Evolutionary conservation across 768 basidiomycete species (phyloP).

Genomic region (Amanita pallidorosea): DNA sequence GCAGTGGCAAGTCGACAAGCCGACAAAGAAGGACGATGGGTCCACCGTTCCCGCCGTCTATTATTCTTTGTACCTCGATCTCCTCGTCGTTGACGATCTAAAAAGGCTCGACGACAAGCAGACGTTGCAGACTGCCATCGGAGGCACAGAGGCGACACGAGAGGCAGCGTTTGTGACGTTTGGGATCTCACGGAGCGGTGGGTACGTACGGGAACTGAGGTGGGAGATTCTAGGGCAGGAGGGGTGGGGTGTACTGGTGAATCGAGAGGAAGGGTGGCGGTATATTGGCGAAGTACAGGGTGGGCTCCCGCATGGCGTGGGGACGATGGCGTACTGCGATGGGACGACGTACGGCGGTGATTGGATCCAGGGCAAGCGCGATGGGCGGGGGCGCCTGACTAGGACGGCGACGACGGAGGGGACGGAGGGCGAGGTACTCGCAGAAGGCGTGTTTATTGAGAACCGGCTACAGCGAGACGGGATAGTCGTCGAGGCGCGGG

Average conservation of each 20-base stretch:
- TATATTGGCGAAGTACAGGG: neutral
- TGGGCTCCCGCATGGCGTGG: neutral
- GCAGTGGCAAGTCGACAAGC: neutral
- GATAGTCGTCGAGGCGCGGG: neutral
- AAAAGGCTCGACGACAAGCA: neutral
- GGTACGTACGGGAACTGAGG: neutral
- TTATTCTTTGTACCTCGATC: neutral
- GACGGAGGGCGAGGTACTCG: neutral
- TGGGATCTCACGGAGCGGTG: neutral
- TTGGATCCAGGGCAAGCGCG: neutral
- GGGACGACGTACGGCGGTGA: neutral
- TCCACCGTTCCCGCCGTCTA: neutral
- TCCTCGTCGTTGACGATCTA: neutral
- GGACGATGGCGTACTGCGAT: neutral
- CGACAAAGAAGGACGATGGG: neutral
- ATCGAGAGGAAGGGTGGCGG: neutral
- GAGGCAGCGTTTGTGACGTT: neutral
- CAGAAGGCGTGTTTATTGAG: neutral
- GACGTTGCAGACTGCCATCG: neutral
- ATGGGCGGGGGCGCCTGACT: neutral
- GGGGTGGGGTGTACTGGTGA: neutral
- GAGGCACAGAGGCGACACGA: neutral
- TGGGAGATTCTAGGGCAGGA: neutral
- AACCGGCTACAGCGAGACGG: neutral
- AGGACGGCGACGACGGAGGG: neutral